Evolutionary conservation across 768 basidiomycete genomes (phyloP).

Genomic region (Podaxis pistillaris): DNA sequence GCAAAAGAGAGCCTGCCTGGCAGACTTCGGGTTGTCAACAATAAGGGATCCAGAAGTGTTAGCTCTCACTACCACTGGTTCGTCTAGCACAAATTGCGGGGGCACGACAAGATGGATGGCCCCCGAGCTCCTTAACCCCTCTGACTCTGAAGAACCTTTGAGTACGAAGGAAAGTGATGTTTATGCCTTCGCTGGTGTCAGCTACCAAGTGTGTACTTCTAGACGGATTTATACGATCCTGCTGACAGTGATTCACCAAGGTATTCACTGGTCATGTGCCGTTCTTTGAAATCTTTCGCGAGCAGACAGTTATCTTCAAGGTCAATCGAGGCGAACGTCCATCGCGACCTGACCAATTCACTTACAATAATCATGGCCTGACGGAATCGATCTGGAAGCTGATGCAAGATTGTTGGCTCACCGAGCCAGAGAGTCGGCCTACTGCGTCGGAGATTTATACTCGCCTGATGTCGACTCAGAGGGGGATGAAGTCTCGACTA

Average conservation of each 20-base stretch:
- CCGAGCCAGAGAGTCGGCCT: constrained; percentile 21
- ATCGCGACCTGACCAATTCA: constrained; percentile 1
- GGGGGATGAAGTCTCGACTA: background rate
- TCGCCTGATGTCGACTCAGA: background rate
- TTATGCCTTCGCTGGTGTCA: constrained; percentile 16
- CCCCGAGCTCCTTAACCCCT: constrained; percentile 15
- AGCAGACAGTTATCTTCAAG: constrained; percentile 19
- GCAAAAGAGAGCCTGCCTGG: constrained; percentile 20
- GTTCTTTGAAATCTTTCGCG: constrained; percentile 20
- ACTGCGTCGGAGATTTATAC: constrained; percentile 7
- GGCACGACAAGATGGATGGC: constrained; percentile 19
- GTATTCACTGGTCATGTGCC: constrained; percentile 21
- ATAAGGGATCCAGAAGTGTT: constrained; percentile 12
- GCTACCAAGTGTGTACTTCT: constrained; percentile 14
- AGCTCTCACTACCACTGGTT: constrained; percentile 16
- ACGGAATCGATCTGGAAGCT: constrained; percentile 22
- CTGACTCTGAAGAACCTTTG: constrained; percentile 13
- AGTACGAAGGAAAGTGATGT: constrained; percentile 13
- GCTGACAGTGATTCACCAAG: background rate
- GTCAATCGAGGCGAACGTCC: constrained; percentile 20
- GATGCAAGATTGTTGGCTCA: constrained; percentile 25
- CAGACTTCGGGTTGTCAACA: constrained; percentile 24
- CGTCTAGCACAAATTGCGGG: background rate
- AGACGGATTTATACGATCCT: background rate
- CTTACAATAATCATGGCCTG: constrained; percentile 17